Percentiles rank a stretch among this genome's conserved stretches.
phyloP scores from a whole-genome alignment of 202 grass and related monocot species.

The Alloteropsis angusta region DNA sequence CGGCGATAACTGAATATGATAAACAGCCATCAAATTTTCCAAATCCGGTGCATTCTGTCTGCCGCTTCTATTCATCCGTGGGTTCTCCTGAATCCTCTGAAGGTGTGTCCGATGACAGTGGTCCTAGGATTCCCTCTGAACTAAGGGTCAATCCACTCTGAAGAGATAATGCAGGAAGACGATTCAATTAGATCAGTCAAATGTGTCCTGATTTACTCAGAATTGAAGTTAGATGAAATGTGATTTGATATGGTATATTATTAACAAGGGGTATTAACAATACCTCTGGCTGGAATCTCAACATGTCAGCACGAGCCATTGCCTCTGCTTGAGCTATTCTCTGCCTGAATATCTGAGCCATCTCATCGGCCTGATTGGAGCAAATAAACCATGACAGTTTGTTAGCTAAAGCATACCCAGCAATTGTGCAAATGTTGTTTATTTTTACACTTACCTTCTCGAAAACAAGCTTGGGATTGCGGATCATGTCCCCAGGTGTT shows the following conservation, averaged over 20 bases:
- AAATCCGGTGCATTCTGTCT: background rate
- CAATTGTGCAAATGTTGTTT: background rate
- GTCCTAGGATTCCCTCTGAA: slow-evolving; percentile 83
- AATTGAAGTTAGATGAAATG: background rate
- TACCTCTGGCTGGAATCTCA: slow-evolving; percentile 98
- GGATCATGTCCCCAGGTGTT: slow-evolving; percentile 96
- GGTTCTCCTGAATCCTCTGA: slow-evolving; percentile 29
- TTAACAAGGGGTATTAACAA: background rate
- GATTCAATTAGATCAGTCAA: background rate
- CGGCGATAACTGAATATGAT: background rate
- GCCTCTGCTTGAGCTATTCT: slow-evolving; percentile 95
- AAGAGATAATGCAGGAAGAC: slow-evolving; percentile 17
- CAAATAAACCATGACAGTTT: slow-evolving; percentile 19
- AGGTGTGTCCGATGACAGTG: slow-evolving; percentile 53
- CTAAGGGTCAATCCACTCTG: slow-evolving; percentile 82
- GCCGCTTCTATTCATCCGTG: slow-evolving; percentile 20
- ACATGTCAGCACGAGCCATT: slow-evolving; percentile 94
- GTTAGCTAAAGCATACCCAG: slow-evolving; percentile 2
- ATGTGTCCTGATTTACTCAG: background rate
- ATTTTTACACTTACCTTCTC: slow-evolving; percentile 54
- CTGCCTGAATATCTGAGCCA: slow-evolving; percentile 98
- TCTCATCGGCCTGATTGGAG: slow-evolving; percentile 73
- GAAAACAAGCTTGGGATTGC: slow-evolving; percentile 90
- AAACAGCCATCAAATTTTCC: slow-evolving; percentile 2
- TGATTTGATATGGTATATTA: background rate